Evolutionary conservation across 1,284 basidiomycete species (phyloP).

Genomic region (Ganoderma boninense): DNA sequence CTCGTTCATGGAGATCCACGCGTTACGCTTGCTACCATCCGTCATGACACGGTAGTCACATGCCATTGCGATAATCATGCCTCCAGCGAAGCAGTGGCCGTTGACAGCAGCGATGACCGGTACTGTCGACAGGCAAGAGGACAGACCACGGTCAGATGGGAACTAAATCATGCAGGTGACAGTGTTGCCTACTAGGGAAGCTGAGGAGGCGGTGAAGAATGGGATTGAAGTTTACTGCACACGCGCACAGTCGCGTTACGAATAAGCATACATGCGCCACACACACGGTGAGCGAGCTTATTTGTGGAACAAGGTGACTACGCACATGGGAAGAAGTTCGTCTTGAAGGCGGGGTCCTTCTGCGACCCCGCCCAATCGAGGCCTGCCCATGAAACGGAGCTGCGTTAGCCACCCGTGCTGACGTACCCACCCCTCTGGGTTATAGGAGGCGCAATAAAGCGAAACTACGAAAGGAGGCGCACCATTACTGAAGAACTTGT

Average conservation of each 20-base stretch:
- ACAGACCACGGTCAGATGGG: slow-evolving; percentile 16
- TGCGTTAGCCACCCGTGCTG: background rate
- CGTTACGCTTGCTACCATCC: slow-evolving; percentile 77
- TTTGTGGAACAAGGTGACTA: slow-evolving; percentile 38
- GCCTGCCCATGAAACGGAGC: slow-evolving; percentile 49
- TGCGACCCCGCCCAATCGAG: slow-evolving; percentile 75
- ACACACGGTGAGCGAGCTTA: background rate
- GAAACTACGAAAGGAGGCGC: slow-evolving; percentile 3
- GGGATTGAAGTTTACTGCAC: slow-evolving; percentile 45
- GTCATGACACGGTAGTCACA: slow-evolving; percentile 95
- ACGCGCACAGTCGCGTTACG: background rate
- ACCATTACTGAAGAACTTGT: slow-evolving; percentile 94
- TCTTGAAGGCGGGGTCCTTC: slow-evolving; percentile 68
- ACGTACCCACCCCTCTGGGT: background rate
- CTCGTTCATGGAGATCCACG: slow-evolving; percentile 95
- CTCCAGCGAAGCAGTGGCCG: slow-evolving; percentile 92
- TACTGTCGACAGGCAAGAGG: slow-evolving; percentile 50
- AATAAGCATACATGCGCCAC: background rate
- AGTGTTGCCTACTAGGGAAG: slow-evolving; percentile 67
- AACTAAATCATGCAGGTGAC: background rate
- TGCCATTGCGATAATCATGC: slow-evolving; percentile 79
- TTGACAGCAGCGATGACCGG: slow-evolving; percentile 90
- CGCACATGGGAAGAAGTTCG: slow-evolving; percentile 68
- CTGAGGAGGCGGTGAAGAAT: slow-evolving; percentile 55
- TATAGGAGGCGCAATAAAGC: background rate